Percentiles rank a stretch among this genome's conserved stretches.
Conservation (phyloP, 2,329 filamentous ascomycete genomes). For the Zymoseptoria tritici region DNA sequence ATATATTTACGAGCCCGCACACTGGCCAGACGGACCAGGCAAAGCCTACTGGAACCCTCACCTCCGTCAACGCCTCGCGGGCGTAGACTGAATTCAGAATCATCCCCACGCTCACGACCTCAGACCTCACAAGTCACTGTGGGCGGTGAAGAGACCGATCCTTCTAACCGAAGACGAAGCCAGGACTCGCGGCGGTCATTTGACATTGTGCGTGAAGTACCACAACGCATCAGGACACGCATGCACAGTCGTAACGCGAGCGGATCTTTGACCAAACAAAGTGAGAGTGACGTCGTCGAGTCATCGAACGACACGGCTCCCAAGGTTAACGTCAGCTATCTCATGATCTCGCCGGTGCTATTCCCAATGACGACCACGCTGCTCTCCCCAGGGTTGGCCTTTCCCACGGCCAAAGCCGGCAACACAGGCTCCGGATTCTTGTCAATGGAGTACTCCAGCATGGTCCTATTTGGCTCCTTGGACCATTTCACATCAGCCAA, state of each 20-base stretch:
- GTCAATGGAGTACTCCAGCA: constrained; percentile 47
- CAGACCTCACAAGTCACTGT: constrained; percentile 23
- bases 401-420: constrained; percentile 19
- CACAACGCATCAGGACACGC: constrained; percentile 27
- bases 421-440: constrained; percentile 40
- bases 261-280: constrained; percentile 31
- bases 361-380: constrained; percentile 35
- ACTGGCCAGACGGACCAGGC: constrained; percentile 57
- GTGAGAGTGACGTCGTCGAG: neutral
- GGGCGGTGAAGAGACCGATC: constrained; percentile 42
- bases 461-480: constrained; percentile 66
- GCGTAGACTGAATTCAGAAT: constrained; percentile 13
- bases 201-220: constrained; percentile 33
- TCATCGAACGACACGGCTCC: neutral
- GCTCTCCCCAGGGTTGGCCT: constrained; percentile 21
- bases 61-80: constrained; percentile 28
- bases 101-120: neutral
- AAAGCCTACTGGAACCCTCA: constrained; percentile 31
- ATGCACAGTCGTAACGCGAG: constrained; percentile 12
- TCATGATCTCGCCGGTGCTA: constrained; percentile 43
- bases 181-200: constrained; percentile 32
- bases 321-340: constrained; percentile 29
- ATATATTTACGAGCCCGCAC: constrained; percentile 63
- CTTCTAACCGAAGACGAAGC: constrained; percentile 34
- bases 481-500: constrained; percentile 65